Base-by-base conservation (phyloP, 352 stramenopile genomes). In the Elongisporangium undulatum region DNA sequence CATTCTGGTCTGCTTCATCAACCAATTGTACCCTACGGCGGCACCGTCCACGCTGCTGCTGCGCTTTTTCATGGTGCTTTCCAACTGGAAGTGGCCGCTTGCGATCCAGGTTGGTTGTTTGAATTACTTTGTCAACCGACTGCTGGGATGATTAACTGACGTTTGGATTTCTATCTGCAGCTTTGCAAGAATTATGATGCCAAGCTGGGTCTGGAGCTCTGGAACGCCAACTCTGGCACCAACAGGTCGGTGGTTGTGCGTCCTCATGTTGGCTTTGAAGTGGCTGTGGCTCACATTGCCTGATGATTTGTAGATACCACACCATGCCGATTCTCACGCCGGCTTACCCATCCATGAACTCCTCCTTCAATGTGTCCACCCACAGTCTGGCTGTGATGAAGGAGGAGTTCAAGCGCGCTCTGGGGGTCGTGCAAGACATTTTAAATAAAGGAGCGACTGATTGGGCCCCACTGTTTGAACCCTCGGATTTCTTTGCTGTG, bases 251-350 rank as follows among this genome's bases (percentile, higher is more conserved):
- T 64, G 5, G 23, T 49, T 48, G 17, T 26, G 17, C n/a, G n/a
- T 53, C 48, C 56, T 49, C 20, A 6, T 41, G 29, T 61, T 21
- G 22, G 41, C n/a, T 51, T 51, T 55, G 51, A 51, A 20, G 16
- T 49, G 8, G 15, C 53, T 49, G 45, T 50, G 26, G 49, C 34
- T 45, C 12, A 23, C 53, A 15, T 39, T 56, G 20, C 70, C 23
- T 50, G 20, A 15, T 57, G 49, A 58, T 4, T 19, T 55, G 61
- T 60, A 86, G 84, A 57, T 95, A 89, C 58, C 95, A 99, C 72
- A 77, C 99, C 17, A 99, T 99, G 96, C 97, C 97, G 22, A 99
- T 99, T 56, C 77, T 99, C 61, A 99, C 98, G 21, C 98, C 98
- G 4, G 96, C 95, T 54, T 99, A 99, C 75, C 98, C 98, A 49